Evolutionary conservation across 2,329 filamentous ascomycete genomes (phyloP).

Genomic region (Gyromitra esculenta): DNA sequence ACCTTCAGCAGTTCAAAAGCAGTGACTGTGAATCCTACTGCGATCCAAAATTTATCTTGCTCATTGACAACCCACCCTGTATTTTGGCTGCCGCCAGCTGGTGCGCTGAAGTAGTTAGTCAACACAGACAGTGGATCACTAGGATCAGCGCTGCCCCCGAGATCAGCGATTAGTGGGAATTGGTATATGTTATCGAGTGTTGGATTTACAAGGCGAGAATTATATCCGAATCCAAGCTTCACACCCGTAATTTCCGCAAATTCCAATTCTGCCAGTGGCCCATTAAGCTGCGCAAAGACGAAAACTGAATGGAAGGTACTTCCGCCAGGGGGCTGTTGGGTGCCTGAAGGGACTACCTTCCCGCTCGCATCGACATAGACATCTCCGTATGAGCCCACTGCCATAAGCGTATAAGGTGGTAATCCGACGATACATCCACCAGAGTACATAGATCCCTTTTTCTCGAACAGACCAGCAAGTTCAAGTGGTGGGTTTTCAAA

Average conservation of each 20-base stretch:
- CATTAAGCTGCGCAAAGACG: conserved; percentile 61
- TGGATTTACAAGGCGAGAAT: conserved; percentile 59
- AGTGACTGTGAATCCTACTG: conserved; percentile 60
- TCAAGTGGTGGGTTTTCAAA: conserved; percentile 60
- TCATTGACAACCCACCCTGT: conserved; percentile 59
- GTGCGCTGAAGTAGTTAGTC: conserved; percentile 49
- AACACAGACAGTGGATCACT: conserved; percentile 46
- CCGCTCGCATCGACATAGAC: background rate
- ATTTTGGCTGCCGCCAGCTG: conserved; percentile 19
- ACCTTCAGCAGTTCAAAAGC: conserved; percentile 62
- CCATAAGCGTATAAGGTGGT: conserved; percentile 60
- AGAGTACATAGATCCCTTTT: conserved; percentile 59
- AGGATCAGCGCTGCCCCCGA: conserved; percentile 54
- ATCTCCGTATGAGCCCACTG: conserved; percentile 61
- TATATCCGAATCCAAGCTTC: conserved; percentile 62
- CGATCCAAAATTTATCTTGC: conserved; percentile 60
- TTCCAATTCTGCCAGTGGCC: conserved; percentile 61
- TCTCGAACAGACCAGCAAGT: conserved; percentile 59
- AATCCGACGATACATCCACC: conserved; percentile 61
- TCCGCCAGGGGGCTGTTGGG: conserved; percentile 14
- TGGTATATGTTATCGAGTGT: conserved; percentile 55
- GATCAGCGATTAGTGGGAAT: conserved; percentile 58
- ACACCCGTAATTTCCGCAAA: conserved; percentile 61
- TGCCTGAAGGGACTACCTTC: background rate
- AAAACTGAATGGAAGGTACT: conserved; percentile 59